Conservation (phyloP, 73 alveolate species). For the Paramecium tetraurelia region DNA sequence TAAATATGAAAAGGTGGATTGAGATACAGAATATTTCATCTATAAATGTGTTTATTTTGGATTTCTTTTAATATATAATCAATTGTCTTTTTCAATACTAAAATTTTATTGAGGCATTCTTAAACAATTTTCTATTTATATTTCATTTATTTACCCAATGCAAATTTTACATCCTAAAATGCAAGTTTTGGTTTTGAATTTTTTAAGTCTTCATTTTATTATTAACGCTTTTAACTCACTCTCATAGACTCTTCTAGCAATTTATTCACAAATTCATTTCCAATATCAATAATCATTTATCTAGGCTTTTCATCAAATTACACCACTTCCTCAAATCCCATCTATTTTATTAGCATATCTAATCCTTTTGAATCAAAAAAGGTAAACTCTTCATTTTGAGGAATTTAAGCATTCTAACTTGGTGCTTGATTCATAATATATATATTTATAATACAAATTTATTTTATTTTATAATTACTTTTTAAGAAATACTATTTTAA, state of each 20-base stretch:
- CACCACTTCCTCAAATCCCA: background rate
- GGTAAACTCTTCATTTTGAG: background rate
- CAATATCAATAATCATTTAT: background rate
- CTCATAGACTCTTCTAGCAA: conserved; percentile 8
- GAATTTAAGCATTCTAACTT: background rate
- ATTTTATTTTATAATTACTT: background rate
- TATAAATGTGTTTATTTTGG: background rate
- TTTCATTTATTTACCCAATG: background rate
- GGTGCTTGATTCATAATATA: background rate
- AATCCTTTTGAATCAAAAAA: background rate
- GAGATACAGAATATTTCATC: background rate
- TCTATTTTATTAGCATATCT: background rate
- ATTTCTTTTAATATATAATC: background rate
- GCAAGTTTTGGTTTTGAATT: background rate
- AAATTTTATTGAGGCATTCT: background rate
- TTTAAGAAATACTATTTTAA: too few species aligned
- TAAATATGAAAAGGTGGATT: background rate
- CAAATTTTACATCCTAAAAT: background rate
- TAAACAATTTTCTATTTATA: background rate
- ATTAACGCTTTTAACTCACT: background rate
- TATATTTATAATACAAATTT: background rate
- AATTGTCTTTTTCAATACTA: background rate
- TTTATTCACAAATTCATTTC: background rate
- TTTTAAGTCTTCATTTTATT: background rate
- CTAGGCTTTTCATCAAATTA: background rate